Evolutionary conservation across 768 basidiomycete genomes (phyloP).

Genomic region (Amanita rubescens): DNA sequence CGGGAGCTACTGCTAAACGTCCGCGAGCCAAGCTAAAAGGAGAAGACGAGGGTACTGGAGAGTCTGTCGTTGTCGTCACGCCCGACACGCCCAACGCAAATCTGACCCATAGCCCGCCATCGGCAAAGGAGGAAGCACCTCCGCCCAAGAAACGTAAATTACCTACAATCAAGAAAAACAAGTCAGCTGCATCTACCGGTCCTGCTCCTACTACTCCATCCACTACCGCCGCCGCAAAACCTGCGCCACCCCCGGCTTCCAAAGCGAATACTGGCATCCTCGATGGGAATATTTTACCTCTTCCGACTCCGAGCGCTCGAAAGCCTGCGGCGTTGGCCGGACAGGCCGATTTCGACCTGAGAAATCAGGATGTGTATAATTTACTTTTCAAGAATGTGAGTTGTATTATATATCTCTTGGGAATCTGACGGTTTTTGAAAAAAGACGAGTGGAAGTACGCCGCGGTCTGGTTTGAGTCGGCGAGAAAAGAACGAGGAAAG

Average conservation of each 20-base stretch:
- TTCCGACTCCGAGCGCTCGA: constrained; percentile 16
- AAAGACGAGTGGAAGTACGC: constrained; percentile 37
- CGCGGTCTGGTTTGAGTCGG: constrained; percentile 37
- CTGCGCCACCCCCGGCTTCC: constrained; percentile 19
- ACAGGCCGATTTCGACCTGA: constrained; percentile 54
- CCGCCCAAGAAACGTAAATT: constrained; percentile 58
- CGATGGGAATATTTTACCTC: constrained; percentile 5
- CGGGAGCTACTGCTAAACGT: background rate
- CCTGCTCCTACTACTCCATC: constrained; percentile 15
- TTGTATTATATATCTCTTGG: background rate
- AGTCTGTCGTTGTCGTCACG: background rate
- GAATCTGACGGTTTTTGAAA: constrained; percentile 2
- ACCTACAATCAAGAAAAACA: constrained; percentile 64
- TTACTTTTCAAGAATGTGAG: constrained; percentile 53
- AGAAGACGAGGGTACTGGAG: constrained; percentile 12
- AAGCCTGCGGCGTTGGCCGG: constrained; percentile 38
- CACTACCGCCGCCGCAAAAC: constrained; percentile 20
- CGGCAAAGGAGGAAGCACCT: constrained; percentile 24
- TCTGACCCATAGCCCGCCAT: constrained; percentile 13
- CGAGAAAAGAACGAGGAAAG: constrained; percentile 59
- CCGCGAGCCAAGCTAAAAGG: constrained; percentile 20
- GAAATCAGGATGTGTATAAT: constrained; percentile 55
- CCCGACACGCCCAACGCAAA: background rate
- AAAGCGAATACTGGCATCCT: constrained; percentile 7
- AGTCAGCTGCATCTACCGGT: constrained; percentile 22